phyloP scores from a whole-genome alignment of 73 alveolate genomes.

The Uronychia binucleata region DNA sequence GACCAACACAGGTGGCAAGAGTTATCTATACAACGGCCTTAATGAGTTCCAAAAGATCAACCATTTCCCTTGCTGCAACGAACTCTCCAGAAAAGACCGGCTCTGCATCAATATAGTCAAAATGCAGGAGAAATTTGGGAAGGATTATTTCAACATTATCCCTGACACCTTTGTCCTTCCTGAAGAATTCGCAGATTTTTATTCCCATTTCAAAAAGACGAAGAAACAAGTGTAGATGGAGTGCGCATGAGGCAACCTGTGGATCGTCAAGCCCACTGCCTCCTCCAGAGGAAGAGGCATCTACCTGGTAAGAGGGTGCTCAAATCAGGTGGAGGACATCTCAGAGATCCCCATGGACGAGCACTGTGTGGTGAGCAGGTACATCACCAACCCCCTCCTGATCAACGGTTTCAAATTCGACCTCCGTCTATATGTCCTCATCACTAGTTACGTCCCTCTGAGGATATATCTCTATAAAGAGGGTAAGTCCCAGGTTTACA shows the following conservation, averaged over 20 bases:
- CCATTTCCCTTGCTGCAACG: constrained; percentile 88
- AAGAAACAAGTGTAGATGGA: constrained; percentile 30
- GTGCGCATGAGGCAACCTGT: constrained; percentile 56
- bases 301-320: constrained; percentile 40
- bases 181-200: constrained; percentile 72
- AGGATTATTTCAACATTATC: constrained; percentile 65
- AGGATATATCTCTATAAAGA: constrained; percentile 81
- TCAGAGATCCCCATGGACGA: constrained; percentile 78
- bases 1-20: constrained; percentile 60
- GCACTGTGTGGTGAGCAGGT: constrained; percentile 75
- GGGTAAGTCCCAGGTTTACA: background rate
- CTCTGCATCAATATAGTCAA: constrained; percentile 69
- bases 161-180: constrained; percentile 91
- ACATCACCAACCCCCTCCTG: constrained; percentile 82
- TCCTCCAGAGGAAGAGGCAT: constrained; percentile 88
- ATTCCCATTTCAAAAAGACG: constrained; percentile 52
- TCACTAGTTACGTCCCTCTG: constrained; percentile 86
- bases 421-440: constrained; percentile 86
- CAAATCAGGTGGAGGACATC: constrained; percentile 71
- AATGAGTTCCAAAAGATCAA: constrained; percentile 78
- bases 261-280: constrained; percentile 89
- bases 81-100: constrained; percentile 86
- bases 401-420: constrained; percentile 87
- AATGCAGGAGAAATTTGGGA: constrained; percentile 74
- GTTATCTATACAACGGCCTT: constrained; percentile 75